phyloP scores from a whole-genome alignment of 768 basidiomycete species.

The Russula emetica region DNA sequence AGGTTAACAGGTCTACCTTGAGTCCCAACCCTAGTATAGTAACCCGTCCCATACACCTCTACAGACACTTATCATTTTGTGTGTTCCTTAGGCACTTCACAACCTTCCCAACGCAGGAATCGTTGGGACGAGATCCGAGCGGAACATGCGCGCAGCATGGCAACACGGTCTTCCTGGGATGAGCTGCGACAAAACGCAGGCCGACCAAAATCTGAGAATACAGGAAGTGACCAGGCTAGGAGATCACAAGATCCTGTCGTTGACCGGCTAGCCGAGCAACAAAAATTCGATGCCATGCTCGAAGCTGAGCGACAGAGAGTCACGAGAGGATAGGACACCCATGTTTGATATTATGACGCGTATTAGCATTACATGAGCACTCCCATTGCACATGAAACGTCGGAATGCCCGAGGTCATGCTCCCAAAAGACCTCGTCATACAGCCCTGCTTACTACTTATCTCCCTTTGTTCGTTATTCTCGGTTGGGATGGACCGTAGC shows the following conservation, averaged over 20 bases:
- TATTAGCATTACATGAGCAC: not conserved
- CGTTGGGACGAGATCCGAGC: conserved; percentile 68
- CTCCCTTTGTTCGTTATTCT: not conserved
- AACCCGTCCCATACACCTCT: not conserved
- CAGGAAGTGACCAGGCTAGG: conserved; percentile 42
- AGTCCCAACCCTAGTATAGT: not conserved
- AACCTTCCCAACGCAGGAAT: conserved; percentile 30
- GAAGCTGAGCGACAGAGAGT: conserved; percentile 50
- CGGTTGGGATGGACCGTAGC: not conserved
- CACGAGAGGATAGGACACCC: conserved; percentile 12
- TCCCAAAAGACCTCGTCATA: too few relatives aligned
- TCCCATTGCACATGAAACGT: not conserved
- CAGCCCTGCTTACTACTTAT: not conserved
- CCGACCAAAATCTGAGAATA: conserved; percentile 8
- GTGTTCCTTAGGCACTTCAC: conserved; percentile 1
- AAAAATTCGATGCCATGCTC: conserved; percentile 53
- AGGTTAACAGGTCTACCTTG: not conserved
- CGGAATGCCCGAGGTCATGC: too few relatives aligned
- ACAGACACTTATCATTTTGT: not conserved
- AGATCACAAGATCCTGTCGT: conserved; percentile 29
- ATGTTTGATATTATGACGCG: not conserved
- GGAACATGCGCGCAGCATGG: conserved; percentile 43
- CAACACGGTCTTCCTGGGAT: conserved; percentile 60
- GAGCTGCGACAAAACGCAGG: conserved; percentile 48
- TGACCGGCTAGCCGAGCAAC: conserved; percentile 47